Conservation (phyloP, 305 asterid species). For the Solanum chacoense region DNA sequence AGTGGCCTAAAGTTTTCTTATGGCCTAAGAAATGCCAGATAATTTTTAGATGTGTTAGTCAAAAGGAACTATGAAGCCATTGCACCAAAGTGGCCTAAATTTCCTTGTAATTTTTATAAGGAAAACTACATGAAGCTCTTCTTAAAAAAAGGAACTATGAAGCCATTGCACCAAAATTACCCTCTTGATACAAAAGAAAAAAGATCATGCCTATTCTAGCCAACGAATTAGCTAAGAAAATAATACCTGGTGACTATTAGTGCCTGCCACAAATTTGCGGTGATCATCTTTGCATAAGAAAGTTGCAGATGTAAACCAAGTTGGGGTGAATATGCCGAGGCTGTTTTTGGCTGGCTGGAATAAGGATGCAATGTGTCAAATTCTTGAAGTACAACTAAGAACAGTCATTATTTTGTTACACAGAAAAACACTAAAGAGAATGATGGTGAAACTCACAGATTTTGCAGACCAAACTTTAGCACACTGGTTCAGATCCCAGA, state of each 20-base stretch:
- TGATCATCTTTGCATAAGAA: constrained; percentile 78
- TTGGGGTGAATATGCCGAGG: constrained; percentile 77
- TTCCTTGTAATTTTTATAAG: neutral
- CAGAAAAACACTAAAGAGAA: constrained; percentile 1
- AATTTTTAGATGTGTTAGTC: neutral
- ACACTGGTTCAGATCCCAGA: constrained; percentile 67
- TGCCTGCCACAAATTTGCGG: constrained; percentile 81
- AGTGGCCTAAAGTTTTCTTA: neutral
- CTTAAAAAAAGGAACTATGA: neutral
- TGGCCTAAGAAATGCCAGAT: neutral
- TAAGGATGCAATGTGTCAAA: constrained; percentile 12
- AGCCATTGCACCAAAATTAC: neutral
- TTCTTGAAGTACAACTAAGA: neutral
- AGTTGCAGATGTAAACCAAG: constrained; percentile 84
- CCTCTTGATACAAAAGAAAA: neutral
- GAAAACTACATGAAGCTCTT: neutral
- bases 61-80: neutral
- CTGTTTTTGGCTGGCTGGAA: constrained; percentile 77
- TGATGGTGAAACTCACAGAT: constrained; percentile 48
- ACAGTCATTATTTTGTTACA: neutral
- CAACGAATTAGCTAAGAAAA: neutral
- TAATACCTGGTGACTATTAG: constrained; percentile 70
- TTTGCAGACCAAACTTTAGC: constrained; percentile 67
- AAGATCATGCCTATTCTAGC: neutral
- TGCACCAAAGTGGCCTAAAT: no score